Base-by-base conservation (phyloP, 345 rosid genomes). In the Camelina sativa region DNA sequence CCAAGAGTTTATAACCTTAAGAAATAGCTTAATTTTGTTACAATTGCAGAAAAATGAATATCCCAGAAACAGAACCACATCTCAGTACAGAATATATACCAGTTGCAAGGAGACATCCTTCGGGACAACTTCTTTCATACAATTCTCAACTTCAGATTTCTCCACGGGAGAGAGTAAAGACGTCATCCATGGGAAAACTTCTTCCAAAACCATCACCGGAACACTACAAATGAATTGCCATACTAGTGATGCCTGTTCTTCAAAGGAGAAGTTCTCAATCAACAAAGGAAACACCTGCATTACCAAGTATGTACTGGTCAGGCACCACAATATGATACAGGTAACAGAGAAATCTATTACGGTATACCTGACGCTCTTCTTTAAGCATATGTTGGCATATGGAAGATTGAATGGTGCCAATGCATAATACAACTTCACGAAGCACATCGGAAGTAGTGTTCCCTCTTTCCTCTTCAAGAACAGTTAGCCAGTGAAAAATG, bases 261-360 rank as follows among this genome's bases (percentile, higher is more conserved):
- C 40, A 44, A 60, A 69, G 46, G 91, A 83, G 80, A 89, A 88
- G 56, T 80, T 84, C 78, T 84, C 71, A 76, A 80, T 64, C 54
- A 92, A 73, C 82, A 86, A 76, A 61, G 86, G 91, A 81, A 86
- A 89, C 69, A 89, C 87, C 96, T 91, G 82, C n/a, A 83, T 37
- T 19, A 7, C 32, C 16, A 11, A 38, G 58, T 30, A 56, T n/a
- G 61, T 25, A 5, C 11, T 56, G 20, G 11, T 54, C 58, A 25
- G 30, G 28, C n/a, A n/a, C 9, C 8, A n/a, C 8, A 16, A 47
- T 48, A 9, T 16, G 52, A 48, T 5, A 51, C 4, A 51, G 28
- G 30, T 52, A 52, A 28, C 56, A 28, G 11, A 55, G 11, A 8
- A 8, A n/a, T 11, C 50, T 46, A 25, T 25, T 25, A 25, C 28